A percentile compares a stretch with the other conserved stretches of the same genome.
Evolutionary conservation across 2,329 filamentous ascomycete species (phyloP).

Genomic region (Colletotrichum sidae): DNA sequence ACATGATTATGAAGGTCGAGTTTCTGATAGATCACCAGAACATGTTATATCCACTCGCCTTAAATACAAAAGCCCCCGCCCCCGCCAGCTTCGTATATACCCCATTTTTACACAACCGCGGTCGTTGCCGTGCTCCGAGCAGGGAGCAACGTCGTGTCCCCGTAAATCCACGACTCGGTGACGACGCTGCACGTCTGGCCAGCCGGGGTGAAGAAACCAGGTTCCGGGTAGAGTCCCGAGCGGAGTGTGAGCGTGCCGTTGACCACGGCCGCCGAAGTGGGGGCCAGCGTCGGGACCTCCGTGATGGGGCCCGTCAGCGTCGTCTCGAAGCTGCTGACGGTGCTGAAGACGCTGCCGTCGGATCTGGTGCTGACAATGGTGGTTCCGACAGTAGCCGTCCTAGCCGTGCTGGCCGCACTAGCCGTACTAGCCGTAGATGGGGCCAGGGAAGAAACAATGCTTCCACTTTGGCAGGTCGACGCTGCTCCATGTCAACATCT

Average conservation of each 20-base stretch:
- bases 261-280: slow-evolving; percentile 19
- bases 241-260: slow-evolving; percentile 33
- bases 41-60: too few relatives aligned
- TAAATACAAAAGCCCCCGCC: too few relatives aligned
- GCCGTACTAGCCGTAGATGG: neutral
- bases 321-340: slow-evolving; percentile 19
- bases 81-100: too few relatives aligned
- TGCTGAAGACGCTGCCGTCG: slow-evolving; percentile 14
- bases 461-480: slow-evolving; percentile 8
- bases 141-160: slow-evolving; percentile 28
- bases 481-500: slow-evolving; percentile 8
- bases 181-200: slow-evolving; percentile 19
- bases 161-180: slow-evolving; percentile 28
- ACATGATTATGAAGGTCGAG: too few relatives aligned
- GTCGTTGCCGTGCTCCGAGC: neutral
- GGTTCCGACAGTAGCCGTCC: slow-evolving; percentile 1
- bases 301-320: slow-evolving; percentile 6
- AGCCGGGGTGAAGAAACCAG: slow-evolving; percentile 14
- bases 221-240: slow-evolving; percentile 25
- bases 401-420: neutral
- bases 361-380: slow-evolving; percentile 26
- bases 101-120: neutral
- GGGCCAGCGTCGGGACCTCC: neutral
- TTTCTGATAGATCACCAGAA: too few relatives aligned
- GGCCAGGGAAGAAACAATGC: neutral